phyloP scores from a whole-genome alignment of 495 filamentous ascomycete species.

The Podospora pseudocomata region DNA sequence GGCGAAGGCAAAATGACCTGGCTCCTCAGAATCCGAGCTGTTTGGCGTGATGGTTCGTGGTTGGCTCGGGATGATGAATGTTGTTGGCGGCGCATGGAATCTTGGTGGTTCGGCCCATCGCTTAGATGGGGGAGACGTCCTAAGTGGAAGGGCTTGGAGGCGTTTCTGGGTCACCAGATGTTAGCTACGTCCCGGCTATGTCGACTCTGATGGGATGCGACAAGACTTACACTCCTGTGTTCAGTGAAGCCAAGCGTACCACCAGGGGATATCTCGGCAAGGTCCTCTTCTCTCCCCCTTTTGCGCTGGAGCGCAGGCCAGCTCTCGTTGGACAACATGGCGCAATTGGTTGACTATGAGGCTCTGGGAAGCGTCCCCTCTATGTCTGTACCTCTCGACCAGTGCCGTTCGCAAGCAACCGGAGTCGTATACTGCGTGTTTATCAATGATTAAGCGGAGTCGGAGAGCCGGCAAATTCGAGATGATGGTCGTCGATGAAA shows the following conservation, averaged over 20 bases:
- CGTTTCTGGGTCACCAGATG: constrained; percentile 39
- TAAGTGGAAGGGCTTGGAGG: constrained; percentile 43
- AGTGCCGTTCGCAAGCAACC: not conserved
- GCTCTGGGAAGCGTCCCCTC: not conserved
- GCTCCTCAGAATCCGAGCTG: constrained; percentile 36
- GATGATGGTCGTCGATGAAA: not conserved
- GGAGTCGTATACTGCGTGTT: not conserved
- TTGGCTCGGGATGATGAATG: constrained; percentile 17
- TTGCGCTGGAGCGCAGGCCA: constrained; percentile 31
- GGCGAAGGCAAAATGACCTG: constrained; percentile 24
- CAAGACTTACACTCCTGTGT: constrained; percentile 44
- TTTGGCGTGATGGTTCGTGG: constrained; percentile 37
- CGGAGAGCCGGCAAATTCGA: not conserved
- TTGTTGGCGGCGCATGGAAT: constrained; percentile 28
- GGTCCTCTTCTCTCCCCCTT: constrained; percentile 34
- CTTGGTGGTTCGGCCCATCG: constrained; percentile 35
- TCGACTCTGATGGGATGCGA: not conserved
- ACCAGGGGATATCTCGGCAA: constrained; percentile 23
- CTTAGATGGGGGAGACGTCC: constrained; percentile 40
- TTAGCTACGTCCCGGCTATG: constrained; percentile 9
- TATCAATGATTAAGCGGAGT: not conserved
- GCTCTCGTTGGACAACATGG: constrained; percentile 18
- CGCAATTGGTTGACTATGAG: not conserved
- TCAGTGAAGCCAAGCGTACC: constrained; percentile 43
- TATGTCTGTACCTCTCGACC: not conserved